Percentiles rank a stretch among this genome's conserved stretches.
Conservation (phyloP, 352 stramenopile species). For the Phytophthora aleatoria region DNA sequence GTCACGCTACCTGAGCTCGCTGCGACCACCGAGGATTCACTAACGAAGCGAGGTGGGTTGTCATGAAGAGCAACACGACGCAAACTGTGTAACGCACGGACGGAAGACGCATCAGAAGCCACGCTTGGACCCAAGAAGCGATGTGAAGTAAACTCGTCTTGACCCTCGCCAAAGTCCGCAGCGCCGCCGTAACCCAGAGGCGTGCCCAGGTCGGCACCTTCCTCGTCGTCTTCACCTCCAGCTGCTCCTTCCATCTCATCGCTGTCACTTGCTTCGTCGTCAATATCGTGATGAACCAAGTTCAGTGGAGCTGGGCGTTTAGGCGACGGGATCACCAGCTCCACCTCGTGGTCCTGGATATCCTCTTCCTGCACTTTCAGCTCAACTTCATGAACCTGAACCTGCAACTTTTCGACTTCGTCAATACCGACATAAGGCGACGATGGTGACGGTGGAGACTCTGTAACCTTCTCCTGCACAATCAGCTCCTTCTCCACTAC, state of each 20-base stretch:
- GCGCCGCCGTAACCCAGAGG: conserved; percentile 52
- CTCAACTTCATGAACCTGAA: conserved; percentile 16
- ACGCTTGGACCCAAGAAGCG: conserved; percentile 70
- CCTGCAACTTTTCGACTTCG: conserved; percentile 4
- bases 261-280: conserved; percentile 40
- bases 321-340: conserved; percentile 33
- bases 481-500: conserved; percentile 10
- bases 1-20: conserved; percentile 32
- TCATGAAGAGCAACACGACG: conserved; percentile 65
- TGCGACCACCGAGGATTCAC: conserved; percentile 38
- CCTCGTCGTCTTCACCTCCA: conserved; percentile 31
- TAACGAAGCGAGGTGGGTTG: conserved; percentile 72
- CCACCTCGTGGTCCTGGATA: conserved; percentile 18
- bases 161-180: conserved; percentile 51
- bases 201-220: conserved; percentile 60
- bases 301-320: conserved; percentile 32
- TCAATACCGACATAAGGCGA: background rate
- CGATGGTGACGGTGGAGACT: background rate
- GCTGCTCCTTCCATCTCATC: conserved; percentile 28
- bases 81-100: conserved; percentile 57
- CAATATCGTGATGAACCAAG: conserved; percentile 38
- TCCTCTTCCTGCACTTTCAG: conserved; percentile 15
- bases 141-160: conserved; percentile 63
- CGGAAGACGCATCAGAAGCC: conserved; percentile 40
- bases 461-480: conserved; percentile 5